These are phyloP conservation scores for Cudoniella acicularis DNA, from an alignment of 495 filamentous ascomycete species.

Conservation along the genomic window DNA sequence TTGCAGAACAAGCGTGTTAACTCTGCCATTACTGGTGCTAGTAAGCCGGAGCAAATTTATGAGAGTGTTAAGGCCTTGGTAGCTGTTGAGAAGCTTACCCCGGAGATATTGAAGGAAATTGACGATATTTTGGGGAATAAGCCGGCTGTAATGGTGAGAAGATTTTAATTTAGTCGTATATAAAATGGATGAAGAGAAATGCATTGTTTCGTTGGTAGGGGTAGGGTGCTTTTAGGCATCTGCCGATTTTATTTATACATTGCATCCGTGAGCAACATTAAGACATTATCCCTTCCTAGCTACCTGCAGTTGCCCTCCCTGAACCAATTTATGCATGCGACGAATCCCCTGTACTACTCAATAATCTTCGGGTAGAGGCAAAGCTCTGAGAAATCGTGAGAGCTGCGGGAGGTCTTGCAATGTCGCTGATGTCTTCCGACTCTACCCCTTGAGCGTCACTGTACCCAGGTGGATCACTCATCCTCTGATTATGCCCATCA, in stretches of 20 bases:
- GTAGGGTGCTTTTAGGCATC: too few relatives aligned
- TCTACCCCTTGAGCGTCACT: not conserved
- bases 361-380: conserved; percentile 3
- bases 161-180: too few relatives aligned
- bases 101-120: conserved; percentile 66
- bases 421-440: not conserved
- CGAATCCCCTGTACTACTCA: not conserved
- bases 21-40: conserved; percentile 75
- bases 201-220: too few relatives aligned
- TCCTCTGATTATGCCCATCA: not conserved
- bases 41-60: conserved; percentile 65
- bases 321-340: not conserved
- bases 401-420: not conserved
- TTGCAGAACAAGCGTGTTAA: conserved; percentile 72
- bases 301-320: too few relatives aligned
- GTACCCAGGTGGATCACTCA: not conserved
- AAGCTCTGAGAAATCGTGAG: conserved; percentile 5
- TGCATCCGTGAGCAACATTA: too few relatives aligned
- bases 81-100: conserved; percentile 58
- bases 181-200: not conserved
- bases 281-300: too few relatives aligned
- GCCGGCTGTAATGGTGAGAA: conserved; percentile 40
- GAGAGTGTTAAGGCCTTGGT: conserved; percentile 65
- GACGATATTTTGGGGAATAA: conserved; percentile 63
- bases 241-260: too few relatives aligned